These are phyloP conservation scores for Withania somnifera DNA, from an alignment of 305 asterid genomes.

Conservation along the genomic window DNA sequence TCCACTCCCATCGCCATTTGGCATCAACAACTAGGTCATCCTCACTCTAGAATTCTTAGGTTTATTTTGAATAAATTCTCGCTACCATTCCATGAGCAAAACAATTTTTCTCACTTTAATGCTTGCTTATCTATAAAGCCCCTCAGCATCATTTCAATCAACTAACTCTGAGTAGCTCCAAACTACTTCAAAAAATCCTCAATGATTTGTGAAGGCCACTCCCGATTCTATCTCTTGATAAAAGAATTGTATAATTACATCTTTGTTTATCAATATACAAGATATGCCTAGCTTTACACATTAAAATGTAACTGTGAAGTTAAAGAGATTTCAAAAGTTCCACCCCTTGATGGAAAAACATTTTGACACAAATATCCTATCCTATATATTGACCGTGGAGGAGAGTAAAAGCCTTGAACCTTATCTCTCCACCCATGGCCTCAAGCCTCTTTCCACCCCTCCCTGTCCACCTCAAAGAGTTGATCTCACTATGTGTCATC, in stretches of 20 bases:
- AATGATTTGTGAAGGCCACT: neutral
- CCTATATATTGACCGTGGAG: neutral
- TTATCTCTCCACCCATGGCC: no score
- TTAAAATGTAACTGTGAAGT: no score
- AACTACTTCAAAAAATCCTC: neutral
- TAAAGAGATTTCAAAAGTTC: neutral
- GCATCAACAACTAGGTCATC: neutral
- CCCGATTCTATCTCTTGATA: neutral
- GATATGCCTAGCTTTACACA: no score
- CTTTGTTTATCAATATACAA: no score
- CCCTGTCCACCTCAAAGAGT: neutral
- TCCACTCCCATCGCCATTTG: neutral
- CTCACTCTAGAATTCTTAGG: no score
- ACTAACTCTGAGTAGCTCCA: neutral
- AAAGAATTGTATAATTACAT: neutral
- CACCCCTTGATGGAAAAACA: neutral
- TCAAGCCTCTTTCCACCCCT: neutral
- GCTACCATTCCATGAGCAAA: neutral
- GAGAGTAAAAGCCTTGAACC: no score
- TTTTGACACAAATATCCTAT: neutral
- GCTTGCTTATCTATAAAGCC: neutral
- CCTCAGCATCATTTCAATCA: neutral
- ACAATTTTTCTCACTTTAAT: neutral
- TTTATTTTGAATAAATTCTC: no score
- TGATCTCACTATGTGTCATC: neutral